Base-by-base conservation (phyloP, 805 yeast genomes). In the Middelhovenomyces tepae region DNA sequence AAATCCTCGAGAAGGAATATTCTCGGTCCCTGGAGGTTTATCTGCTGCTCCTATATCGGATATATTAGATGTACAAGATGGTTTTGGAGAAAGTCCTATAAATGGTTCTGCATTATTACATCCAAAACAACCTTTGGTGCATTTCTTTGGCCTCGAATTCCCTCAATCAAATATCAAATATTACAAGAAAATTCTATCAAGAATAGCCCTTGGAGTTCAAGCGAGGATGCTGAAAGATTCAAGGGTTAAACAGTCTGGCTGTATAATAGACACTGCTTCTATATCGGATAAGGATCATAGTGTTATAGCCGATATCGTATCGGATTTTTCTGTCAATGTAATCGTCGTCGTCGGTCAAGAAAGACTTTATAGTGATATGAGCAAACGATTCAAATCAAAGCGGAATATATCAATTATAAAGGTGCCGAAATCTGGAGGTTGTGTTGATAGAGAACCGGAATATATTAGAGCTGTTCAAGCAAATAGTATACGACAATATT, bases 41-140 rank as follows among this genome's bases (percentile, higher is more conserved):
- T 67, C 86, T 0, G 95, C 95, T 0, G 78, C 93, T 0, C 82
- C 94, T 0, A 67, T 87, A 9, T 75, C 86, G 27, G 95, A 84
- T 48, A 60, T 75, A 24, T 62, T 87, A 22, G 95, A 91, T 47
- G 72, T 82, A 13, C 89, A 83, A 47, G 69, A 72, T 14, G 69
- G 71, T 2, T 80, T 93, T 63, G 95, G 94, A 40, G 83, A 84
- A 30, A 74, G 83, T 1, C 75, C 87, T 1, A 62, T 68, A 39
- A 75, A 79, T 42, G 61, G 65, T 1, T 65, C 65, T 1, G 48
- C 64, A 2, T 42, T 47, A 4, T 43, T 54, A 1, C 87, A 82
- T 53, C 82, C 83, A n/a, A 83, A 84, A 53, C 93, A 84, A 54
- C 96, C 97, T 0, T 54, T 80, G n/a, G 89, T 81, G 6, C 78